Base-by-base conservation (phyloP, 768 basidiomycete genomes). In the Agaricus bisporus region DNA sequence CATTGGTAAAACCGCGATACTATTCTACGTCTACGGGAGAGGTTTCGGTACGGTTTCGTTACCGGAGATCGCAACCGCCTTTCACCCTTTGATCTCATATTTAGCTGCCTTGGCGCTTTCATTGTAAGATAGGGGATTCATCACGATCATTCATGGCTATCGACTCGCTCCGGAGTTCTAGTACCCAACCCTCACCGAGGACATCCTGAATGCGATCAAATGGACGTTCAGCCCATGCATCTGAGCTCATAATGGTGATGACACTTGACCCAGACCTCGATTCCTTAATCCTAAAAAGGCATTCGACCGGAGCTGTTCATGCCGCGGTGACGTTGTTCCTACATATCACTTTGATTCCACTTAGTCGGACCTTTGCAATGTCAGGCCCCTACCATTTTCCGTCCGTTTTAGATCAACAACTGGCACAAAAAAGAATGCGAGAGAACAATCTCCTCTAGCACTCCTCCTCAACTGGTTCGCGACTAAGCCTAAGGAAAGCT, bases 61-160 rank as follows among this genome's bases (percentile, higher is more conserved):
- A 62, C 64, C 0, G 85, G 85, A 1, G 68, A 70, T 0, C 76
- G 81, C n/a, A 72, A 67, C 7, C 61, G 78, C 38, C 62, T 66
- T 11, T 68, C 74, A 1, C 66, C 82, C 0, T 70, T 70, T 41
- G 75, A 78, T 41, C 72, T 85, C 44, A 70, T 64, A 9, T 86
- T 85, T 61, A 70, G 72, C n/a, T 77, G 76, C 54, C 58, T 86
- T 6, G 85, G 79, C 0, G 68, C 81, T 3, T 87, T 78, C 70
- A 87, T 80, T 64, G 80, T 84, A 0, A 69, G 71, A 8, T 71
- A 66, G 14, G 14, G 85, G 85, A 0, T 76, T 83, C 66, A 56
- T 85, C 58, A 79, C 78, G n/a, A 68, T 86, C 58, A 80, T 88
- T 57, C 76, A 85, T 0, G 83, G 87, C 67, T 87, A 88, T 58